Conservation (phyloP, 2,329 filamentous ascomycete species). For the Gliomastix tumulicola region DNA sequence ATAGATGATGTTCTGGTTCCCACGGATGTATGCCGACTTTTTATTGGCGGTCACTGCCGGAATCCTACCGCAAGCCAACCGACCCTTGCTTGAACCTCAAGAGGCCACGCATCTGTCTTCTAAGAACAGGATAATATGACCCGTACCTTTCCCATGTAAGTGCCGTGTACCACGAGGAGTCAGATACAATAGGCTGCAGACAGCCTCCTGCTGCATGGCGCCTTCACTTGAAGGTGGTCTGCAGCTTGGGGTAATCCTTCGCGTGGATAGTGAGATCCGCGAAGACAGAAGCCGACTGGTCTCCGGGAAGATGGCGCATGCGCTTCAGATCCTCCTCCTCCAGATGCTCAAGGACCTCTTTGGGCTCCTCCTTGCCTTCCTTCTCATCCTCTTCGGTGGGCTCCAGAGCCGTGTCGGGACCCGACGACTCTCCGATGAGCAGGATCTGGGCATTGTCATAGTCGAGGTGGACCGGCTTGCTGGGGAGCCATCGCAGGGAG, state of each 20-base stretch:
- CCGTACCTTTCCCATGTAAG: no score
- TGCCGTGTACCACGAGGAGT: no score
- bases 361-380: constrained; percentile 53
- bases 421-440: constrained; percentile 64
- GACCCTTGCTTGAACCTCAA: no score
- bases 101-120: no score
- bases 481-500: constrained; percentile 65
- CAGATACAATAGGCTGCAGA: no score
- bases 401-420: constrained; percentile 48
- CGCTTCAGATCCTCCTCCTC: constrained; percentile 68
- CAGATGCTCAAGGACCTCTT: constrained; percentile 67
- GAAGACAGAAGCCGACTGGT: constrained; percentile 39
- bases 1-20: no score
- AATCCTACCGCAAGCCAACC: no score
- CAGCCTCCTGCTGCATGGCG: no score
- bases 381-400: constrained; percentile 48
- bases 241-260: constrained; percentile 56
- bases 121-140: no score
- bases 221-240: constrained; percentile 8
- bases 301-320: constrained; percentile 42
- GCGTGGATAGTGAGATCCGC: constrained; percentile 36
- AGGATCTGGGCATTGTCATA: constrained; percentile 71
- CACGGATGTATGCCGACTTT: no score
- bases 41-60: no score
- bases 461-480: constrained; percentile 67